Evolutionary conservation across 2,329 filamentous ascomycete species (phyloP).

Genomic region (Fusarium papillatum): DNA sequence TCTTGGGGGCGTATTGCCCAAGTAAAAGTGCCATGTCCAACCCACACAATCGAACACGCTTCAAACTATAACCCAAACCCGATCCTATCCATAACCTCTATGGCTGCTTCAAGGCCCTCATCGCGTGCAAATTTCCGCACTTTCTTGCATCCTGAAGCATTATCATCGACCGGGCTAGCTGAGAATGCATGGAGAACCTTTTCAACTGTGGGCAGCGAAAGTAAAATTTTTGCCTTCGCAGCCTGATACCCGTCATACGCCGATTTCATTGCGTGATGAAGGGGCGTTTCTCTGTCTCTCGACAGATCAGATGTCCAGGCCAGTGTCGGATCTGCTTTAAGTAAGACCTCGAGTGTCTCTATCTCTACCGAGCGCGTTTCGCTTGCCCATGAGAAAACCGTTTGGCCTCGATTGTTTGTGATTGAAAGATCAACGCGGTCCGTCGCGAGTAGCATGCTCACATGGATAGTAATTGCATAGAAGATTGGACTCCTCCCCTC

Average conservation of each 20-base stretch:
- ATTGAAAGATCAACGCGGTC: background rate
- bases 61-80: background rate
- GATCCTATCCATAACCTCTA: background rate
- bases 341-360: background rate
- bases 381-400: background rate
- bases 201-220: background rate
- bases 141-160: background rate
- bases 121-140: background rate
- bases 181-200: background rate
- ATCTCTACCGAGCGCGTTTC: fast-evolving
- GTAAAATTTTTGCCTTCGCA: background rate
- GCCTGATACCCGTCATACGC: fast-evolving
- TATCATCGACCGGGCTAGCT: background rate
- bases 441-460: too few relatives aligned
- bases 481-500: too few relatives aligned
- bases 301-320: background rate
- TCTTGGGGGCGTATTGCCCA: too few relatives aligned
- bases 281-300: background rate
- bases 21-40: too few relatives aligned
- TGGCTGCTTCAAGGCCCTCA: background rate
- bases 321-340: background rate
- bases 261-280: background rate
- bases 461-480: too few relatives aligned
- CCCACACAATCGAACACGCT: too few relatives aligned
- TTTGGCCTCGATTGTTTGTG: background rate